phyloP scores from a whole-genome alignment of 108 stramenopile species.

The Skeletonema tropicum region DNA sequence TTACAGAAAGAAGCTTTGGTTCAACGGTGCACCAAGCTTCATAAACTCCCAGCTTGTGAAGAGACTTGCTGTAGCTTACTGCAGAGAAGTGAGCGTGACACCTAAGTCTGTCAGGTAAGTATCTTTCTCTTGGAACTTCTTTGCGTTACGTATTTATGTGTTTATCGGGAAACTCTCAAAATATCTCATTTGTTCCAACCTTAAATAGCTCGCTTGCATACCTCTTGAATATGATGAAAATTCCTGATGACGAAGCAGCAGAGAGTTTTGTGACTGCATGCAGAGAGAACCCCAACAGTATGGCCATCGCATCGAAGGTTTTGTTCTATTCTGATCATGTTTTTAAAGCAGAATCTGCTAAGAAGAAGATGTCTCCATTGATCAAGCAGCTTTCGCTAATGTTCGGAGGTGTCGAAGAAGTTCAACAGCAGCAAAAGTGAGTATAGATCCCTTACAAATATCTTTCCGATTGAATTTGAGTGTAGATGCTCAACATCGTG shows the following conservation, averaged over 20 bases:
- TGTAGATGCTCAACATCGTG: slow-evolving; percentile 7
- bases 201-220: slow-evolving; percentile 68
- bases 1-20: slow-evolving; percentile 69
- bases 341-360: slow-evolving; percentile 58
- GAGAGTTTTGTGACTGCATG: slow-evolving; percentile 63
- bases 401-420: slow-evolving; percentile 25
- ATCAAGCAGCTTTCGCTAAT: slow-evolving; percentile 21
- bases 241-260: slow-evolving; percentile 76
- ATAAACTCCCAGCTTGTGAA: slow-evolving; percentile 51
- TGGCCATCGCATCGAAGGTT: slow-evolving; percentile 73
- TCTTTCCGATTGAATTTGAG: background rate
- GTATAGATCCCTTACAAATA: slow-evolving; percentile 4
- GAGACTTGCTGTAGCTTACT: slow-evolving; percentile 65
- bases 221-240: slow-evolving; percentile 70
- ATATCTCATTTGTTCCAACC: slow-evolving; percentile 4
- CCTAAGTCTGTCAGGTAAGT: slow-evolving; percentile 71
- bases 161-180: background rate
- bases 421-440: slow-evolving; percentile 55
- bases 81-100: slow-evolving; percentile 75
- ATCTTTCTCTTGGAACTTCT: background rate
- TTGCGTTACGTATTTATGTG: background rate
- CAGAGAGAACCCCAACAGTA: slow-evolving; percentile 54
- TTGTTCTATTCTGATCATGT: slow-evolving; percentile 83
- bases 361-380: slow-evolving; percentile 31
- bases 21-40: slow-evolving; percentile 57